Conservation (phyloP, 176 grass and related monocot genomes). For the Puccinellia tenuiflora region DNA sequence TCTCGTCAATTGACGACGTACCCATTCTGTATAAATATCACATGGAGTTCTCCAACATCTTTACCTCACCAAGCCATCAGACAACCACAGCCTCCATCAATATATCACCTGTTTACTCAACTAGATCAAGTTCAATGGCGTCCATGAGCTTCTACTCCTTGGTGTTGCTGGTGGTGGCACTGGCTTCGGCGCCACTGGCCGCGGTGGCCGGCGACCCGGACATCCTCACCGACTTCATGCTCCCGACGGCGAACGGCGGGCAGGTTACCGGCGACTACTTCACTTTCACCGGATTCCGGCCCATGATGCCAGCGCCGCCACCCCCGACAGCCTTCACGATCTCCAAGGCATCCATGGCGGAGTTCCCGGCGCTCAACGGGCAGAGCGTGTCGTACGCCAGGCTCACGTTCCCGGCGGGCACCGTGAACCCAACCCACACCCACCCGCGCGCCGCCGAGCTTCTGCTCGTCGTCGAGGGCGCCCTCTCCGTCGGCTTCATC, state of each 20-base stretch:
- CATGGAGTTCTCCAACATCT: not conserved
- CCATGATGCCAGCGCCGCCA: not conserved
- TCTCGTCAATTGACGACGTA: too few species aligned
- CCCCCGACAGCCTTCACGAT: slow-evolving; percentile 9
- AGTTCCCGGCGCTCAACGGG: slow-evolving; percentile 50
- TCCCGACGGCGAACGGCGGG: fast-evolving
- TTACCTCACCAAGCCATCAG: not conserved
- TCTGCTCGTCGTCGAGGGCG: not conserved
- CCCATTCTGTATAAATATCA: not conserved
- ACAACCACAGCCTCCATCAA: not conserved
- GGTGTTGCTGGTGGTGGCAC: not conserved
- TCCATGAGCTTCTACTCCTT: not conserved
- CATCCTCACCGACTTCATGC: slow-evolving; percentile 37
- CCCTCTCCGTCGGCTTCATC: slow-evolving; percentile 19
- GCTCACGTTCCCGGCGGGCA: slow-evolving; percentile 22
- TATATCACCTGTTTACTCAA: too few species aligned
- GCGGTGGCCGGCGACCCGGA: slow-evolving; percentile 21
- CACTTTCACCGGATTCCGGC: not conserved
- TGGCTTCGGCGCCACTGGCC: not conserved
- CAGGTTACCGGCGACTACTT: not conserved
- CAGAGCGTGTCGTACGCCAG: slow-evolving; percentile 37
- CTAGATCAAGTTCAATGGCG: not conserved
- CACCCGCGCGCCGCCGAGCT: not conserved
- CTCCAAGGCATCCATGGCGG: not conserved
- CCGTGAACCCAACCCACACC: slow-evolving; percentile 37